These are phyloP conservation scores for Magnusiomyces suaveolens DNA, from an alignment of 1,139 yeast species.

Conservation along the genomic window DNA sequence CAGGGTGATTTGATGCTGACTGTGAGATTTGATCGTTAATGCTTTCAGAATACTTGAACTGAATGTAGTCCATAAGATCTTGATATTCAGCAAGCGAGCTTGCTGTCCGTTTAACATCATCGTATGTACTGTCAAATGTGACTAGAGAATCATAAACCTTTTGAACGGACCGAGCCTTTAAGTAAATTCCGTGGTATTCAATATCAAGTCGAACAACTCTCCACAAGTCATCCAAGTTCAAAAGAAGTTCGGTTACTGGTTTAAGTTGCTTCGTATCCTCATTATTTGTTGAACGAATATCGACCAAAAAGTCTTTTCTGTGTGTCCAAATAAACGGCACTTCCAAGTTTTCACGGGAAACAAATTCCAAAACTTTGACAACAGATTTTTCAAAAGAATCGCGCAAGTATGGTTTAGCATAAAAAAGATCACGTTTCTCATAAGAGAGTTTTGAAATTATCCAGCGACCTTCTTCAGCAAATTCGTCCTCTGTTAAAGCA, in stretches of 20 bases:
- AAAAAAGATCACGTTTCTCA: constrained; percentile 20
- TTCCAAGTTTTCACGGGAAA: constrained; percentile 70
- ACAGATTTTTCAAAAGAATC: constrained; percentile 63
- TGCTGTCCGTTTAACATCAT: constrained; percentile 45
- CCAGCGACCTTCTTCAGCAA: constrained; percentile 70
- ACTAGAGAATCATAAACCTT: constrained; percentile 48
- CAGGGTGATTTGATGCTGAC: constrained; percentile 14
- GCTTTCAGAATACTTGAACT: constrained; percentile 69
- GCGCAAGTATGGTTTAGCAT: constrained; percentile 36
- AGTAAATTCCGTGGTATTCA: constrained; percentile 78
- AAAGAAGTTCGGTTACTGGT: constrained; percentile 36
- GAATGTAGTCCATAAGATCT: constrained; percentile 76
- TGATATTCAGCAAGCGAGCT: constrained; percentile 70
- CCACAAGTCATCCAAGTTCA: constrained; percentile 69
- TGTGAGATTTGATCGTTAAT: constrained; percentile 41
- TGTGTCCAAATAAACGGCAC: constrained; percentile 97
- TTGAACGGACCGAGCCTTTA: constrained; percentile 52
- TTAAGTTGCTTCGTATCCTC: constrained; percentile 40
- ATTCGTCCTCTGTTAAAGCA: constrained; percentile 54
- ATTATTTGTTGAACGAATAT: constrained; percentile 24
- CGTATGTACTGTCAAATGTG: constrained; percentile 52
- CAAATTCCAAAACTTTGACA: constrained; percentile 65
- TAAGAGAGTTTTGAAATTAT: constrained; percentile 39
- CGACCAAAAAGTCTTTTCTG: constrained; percentile 75
- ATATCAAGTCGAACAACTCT: constrained; percentile 75